These are phyloP conservation scores for Phytophthora lateralis DNA, from an alignment of 352 stramenopile genomes.

Conservation along the genomic window DNA sequence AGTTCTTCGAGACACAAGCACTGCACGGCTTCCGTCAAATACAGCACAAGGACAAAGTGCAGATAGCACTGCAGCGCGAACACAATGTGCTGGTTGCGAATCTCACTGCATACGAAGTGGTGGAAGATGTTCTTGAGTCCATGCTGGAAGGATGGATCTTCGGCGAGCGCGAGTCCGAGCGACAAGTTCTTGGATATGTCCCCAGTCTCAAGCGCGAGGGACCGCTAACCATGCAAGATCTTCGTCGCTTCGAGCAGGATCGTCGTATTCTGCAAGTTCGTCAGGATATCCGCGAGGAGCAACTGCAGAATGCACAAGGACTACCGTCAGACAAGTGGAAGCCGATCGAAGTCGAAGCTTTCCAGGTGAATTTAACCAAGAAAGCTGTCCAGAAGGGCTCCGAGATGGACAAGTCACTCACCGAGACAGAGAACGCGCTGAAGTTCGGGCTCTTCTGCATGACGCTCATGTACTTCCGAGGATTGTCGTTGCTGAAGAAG, in stretches of 20 bases:
- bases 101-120: constrained; percentile 86
- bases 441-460: constrained; percentile 96
- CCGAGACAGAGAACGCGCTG: constrained; percentile 92
- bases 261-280: constrained; percentile 43
- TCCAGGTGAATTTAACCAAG: constrained; percentile 48
- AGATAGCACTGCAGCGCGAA: constrained; percentile 84
- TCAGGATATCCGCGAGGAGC: constrained; percentile 36
- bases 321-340: constrained; percentile 73
- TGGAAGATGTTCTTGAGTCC: constrained; percentile 94
- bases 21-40: constrained; percentile 92
- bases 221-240: constrained; percentile 68
- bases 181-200: constrained; percentile 75
- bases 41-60: constrained; percentile 79
- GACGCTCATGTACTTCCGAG: constrained; percentile 96
- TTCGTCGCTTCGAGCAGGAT: constrained; percentile 65
- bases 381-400: constrained; percentile 79
- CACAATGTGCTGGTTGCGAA: constrained; percentile 87
- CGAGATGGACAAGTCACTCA: constrained; percentile 64
- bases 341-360: constrained; percentile 71
- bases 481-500: constrained; percentile 85
- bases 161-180: constrained; percentile 89
- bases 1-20: constrained; percentile 89
- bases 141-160: constrained; percentile 98
- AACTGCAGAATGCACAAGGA: constrained; percentile 51
- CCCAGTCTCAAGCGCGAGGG: constrained; percentile 87